phyloP scores from a whole-genome alignment of 345 rosid species.

The Citrus medica region DNA sequence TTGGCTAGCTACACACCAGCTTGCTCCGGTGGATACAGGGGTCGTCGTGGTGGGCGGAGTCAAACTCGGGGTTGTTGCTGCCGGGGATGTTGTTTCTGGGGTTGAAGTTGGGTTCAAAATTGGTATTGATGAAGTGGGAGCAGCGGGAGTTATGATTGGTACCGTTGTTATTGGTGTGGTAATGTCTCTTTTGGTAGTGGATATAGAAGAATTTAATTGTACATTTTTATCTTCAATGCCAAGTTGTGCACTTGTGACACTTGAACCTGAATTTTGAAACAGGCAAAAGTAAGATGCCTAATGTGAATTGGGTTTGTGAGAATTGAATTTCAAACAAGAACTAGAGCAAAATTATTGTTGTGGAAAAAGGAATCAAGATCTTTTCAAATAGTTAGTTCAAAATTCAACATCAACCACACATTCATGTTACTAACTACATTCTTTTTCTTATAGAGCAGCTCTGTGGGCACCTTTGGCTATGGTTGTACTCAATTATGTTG shows the following conservation, averaged over 20 bases:
- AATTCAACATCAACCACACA: background rate
- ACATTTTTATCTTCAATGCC: background rate
- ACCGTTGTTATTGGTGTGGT: conserved; percentile 62
- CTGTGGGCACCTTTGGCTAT: background rate
- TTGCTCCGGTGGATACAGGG: conserved; percentile 34
- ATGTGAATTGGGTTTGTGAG: background rate
- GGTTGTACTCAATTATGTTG: background rate
- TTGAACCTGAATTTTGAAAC: conserved; percentile 25
- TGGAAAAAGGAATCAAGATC: background rate
- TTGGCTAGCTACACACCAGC: conserved; percentile 88
- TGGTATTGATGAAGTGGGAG: conserved; percentile 30
- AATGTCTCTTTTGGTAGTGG: conserved; percentile 39
- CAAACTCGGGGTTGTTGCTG: conserved; percentile 22
- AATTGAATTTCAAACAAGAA: background rate
- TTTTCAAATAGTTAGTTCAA: background rate
- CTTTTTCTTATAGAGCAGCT: background rate
- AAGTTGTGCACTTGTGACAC: conserved; percentile 4
- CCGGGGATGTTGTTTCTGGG: conserved; percentile 42
- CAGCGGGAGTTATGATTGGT: conserved; percentile 39
- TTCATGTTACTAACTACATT: background rate
- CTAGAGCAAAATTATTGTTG: no score
- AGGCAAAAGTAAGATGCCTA: background rate
- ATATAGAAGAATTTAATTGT: background rate
- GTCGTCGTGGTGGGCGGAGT: conserved; percentile 20
- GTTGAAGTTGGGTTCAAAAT: conserved; percentile 41